These are phyloP conservation scores for Chaetoscypha palmicola DNA, from an alignment of 2,329 filamentous ascomycete species.

Conservation along the genomic window DNA sequence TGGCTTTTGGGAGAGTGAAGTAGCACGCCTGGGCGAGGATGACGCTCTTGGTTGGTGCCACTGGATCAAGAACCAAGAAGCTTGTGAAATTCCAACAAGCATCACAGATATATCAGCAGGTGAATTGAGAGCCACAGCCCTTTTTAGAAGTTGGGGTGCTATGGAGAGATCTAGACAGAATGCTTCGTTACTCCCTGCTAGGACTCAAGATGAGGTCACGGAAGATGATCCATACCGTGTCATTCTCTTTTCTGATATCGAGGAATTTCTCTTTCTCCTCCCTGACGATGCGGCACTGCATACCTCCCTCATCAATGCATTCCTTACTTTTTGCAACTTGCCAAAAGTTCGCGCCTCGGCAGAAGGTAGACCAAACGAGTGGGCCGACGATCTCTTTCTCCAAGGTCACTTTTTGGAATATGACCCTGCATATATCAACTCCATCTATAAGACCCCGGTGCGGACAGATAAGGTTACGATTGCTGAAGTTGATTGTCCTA, in stretches of 20 bases:
- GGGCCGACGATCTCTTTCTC: slow-evolving; percentile 49
- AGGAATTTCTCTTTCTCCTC: slow-evolving; percentile 51
- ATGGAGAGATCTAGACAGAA: slow-evolving; percentile 47
- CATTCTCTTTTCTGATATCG: slow-evolving; percentile 71
- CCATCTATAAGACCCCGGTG: slow-evolving; percentile 2
- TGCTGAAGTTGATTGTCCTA: slow-evolving; percentile 4
- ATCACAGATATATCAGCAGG: slow-evolving; percentile 16
- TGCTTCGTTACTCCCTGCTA: slow-evolving; percentile 55
- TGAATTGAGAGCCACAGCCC: slow-evolving; percentile 16
- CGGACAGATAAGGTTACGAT: slow-evolving; percentile 21
- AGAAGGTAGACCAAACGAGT: slow-evolving; percentile 26
- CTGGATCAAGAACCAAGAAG: slow-evolving; percentile 35
- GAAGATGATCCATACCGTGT: slow-evolving; percentile 80
- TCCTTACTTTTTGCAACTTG: slow-evolving; percentile 60
- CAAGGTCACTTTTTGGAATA: slow-evolving; percentile 34
- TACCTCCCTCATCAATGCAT: slow-evolving; percentile 57
- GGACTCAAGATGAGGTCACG: slow-evolving; percentile 64
- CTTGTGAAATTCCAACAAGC: slow-evolving; percentile 14
- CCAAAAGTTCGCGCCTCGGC: slow-evolving; percentile 40
- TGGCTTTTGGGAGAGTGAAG: slow-evolving; percentile 84
- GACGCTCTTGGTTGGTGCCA: slow-evolving; percentile 63
- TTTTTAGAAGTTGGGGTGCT: slow-evolving; percentile 39
- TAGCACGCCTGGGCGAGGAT: slow-evolving; percentile 68
- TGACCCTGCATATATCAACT: slow-evolving; percentile 13
- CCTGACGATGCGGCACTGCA: slow-evolving; percentile 35